A percentile compares a stretch with the other conserved stretches of the same genome.
Conservation (phyloP, 352 stramenopile species). For the Globisporangium solare region DNA sequence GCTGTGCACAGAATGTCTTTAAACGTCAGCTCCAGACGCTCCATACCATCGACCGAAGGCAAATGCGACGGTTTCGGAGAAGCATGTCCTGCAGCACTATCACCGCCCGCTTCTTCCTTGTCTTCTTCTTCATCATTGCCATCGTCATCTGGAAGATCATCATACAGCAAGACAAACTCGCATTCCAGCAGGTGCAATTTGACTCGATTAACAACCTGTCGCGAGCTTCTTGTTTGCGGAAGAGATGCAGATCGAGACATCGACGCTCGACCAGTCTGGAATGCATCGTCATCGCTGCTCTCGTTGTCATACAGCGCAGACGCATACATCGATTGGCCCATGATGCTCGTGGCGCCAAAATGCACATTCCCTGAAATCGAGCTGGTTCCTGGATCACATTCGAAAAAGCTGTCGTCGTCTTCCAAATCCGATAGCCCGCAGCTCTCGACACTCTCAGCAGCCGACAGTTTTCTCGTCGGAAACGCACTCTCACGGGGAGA, state of each 20-base stretch:
- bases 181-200: constrained; percentile 82
- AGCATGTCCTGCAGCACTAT: constrained; percentile 22
- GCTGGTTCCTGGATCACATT: constrained; percentile 65
- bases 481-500: constrained; percentile 13
- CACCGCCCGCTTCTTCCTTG: constrained; percentile 12
- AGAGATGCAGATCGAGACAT: constrained; percentile 7
- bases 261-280: neutral
- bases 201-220: constrained; percentile 49
- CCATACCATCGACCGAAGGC: constrained; percentile 55
- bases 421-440: constrained; percentile 80
- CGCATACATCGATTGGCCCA: constrained; percentile 82
- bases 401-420: constrained; percentile 81
- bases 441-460: constrained; percentile 75
- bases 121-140: constrained; percentile 24
- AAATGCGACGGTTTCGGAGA: constrained; percentile 29
- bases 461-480: constrained; percentile 47
- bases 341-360: constrained; percentile 38
- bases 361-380: constrained; percentile 26
- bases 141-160: constrained; percentile 65
- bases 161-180: constrained; percentile 70
- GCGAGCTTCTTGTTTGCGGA: constrained; percentile 14
- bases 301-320: constrained; percentile 58
- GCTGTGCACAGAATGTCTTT: constrained; percentile 71
- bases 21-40: constrained; percentile 58
- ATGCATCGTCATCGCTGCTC: constrained; percentile 18